Evolutionary conservation across 2,329 filamentous ascomycete species (phyloP), one percentile per base, ranked within the genome.

Genomic region (Neoarthrinium moseri): DNA sequence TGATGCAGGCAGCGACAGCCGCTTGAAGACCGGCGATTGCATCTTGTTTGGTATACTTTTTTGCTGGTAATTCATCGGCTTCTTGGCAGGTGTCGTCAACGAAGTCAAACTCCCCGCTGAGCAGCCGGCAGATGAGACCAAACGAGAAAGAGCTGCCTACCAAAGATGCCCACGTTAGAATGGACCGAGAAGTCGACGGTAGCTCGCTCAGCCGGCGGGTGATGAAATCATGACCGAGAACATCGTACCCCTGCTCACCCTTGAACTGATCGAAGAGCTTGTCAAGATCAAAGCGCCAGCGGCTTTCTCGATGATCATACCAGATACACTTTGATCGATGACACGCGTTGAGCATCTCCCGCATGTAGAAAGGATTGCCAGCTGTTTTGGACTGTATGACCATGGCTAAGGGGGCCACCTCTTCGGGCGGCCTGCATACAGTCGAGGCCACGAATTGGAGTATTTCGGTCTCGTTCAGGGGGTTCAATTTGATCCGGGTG

Each of bases 291-390:
- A 86, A 96, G 35, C 86, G 78, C 92, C 92, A 97, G 36, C 80
- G 77, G 37, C 84, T 88, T 52, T 86, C 81, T 55, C 83, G 84
- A 75, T 94, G 96, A 51, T 91, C 90, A 65, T 95, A 96, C 80
- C 85, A 95, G 40, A 96, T 87, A 63, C 89, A 95, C 54, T 86
- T 86, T 60, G 89, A 94, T 32, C 89, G 83, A 63, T 95, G 85
- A 62, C 89, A 95, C 3, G 87, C 86, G 59, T 89, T 89, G 4
- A 96, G 78, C 79, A 96, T 95, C 67, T 96, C 89, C 45, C 89
- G 80, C 64, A 96, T 87, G 59, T 94, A 95, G 59, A 96, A 96
- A 0, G 91, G 86, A 51, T 95, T 96, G 2, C 91, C 91, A 21
- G 81, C 81, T 7, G 89, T 92, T 68, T 94, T 95, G 58, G 92